Evolutionary conservation across 78 protist species (phyloP).

Genomic region (Protostelium mycophagum): DNA sequence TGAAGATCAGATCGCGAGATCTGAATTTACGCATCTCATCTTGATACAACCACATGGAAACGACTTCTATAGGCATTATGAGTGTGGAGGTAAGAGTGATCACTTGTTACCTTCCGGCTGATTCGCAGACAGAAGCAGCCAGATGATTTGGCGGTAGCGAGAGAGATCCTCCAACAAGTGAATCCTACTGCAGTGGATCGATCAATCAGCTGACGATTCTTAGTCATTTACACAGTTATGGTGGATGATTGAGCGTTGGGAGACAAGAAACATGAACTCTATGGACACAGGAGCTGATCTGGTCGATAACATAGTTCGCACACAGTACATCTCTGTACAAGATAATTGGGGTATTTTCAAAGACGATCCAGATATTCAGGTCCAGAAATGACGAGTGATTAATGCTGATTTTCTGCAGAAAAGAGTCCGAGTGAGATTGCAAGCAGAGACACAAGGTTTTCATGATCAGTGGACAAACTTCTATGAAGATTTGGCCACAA

Average conservation of each 20-base stretch:
- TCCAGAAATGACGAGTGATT: not conserved
- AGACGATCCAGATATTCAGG: not conserved
- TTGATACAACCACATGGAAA: not conserved
- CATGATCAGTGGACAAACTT: too few relatives aligned
- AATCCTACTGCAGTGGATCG: not conserved
- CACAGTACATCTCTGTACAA: not conserved
- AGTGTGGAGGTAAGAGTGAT: not conserved
- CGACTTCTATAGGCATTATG: not conserved
- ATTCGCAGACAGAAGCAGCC: not conserved
- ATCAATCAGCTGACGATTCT: not conserved
- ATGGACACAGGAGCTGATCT: not conserved
- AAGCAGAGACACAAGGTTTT: not conserved
- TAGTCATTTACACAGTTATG: not conserved
- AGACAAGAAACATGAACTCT: not conserved
- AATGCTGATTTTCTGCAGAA: not conserved
- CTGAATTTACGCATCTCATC: not conserved
- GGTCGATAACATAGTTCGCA: not conserved
- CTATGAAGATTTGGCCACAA: not conserved
- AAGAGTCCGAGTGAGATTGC: not conserved
- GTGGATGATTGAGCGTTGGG: too few relatives aligned
- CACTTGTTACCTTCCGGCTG: not conserved
- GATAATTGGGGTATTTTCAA: not conserved
- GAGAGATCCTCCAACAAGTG: not conserved
- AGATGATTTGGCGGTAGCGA: not conserved
- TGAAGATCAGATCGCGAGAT: too few relatives aligned